phyloP scores from a whole-genome alignment of 257 asterid genomes.

The Nyctanthes arbortristis region DNA sequence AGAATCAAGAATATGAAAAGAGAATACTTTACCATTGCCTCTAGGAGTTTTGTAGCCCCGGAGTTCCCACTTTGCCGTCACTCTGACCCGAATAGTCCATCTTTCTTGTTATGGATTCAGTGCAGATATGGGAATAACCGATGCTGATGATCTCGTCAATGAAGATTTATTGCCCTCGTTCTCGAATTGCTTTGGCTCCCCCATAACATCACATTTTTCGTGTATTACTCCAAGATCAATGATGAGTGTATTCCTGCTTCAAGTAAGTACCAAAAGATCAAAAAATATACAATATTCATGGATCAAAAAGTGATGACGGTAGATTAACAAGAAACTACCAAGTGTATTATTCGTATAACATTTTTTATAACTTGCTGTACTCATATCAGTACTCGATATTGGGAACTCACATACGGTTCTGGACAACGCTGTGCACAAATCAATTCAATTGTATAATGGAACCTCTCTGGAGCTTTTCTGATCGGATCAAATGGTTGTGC shows the following conservation, averaged over 20 bases:
- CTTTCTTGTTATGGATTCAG: slow-evolving; percentile 79
- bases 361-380: too few relatives aligned
- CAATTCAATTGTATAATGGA: slow-evolving; percentile 61
- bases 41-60: slow-evolving; percentile 64
- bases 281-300: background rate
- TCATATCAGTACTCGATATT: too few relatives aligned
- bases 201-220: slow-evolving; percentile 64
- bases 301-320: too few relatives aligned
- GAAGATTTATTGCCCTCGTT: slow-evolving; percentile 42
- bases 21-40: slow-evolving; percentile 91
- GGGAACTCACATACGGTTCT: slow-evolving; percentile 62
- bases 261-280: background rate
- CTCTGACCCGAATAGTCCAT: slow-evolving; percentile 94
- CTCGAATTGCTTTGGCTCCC: slow-evolving; percentile 47
- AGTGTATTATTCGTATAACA: too few relatives aligned
- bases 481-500: slow-evolving; percentile 58
- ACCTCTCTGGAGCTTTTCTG: slow-evolving; percentile 57
- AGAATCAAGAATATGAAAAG: slow-evolving; percentile 88
- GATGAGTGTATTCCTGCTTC: slow-evolving; percentile 79
- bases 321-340: too few relatives aligned
- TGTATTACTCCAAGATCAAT: slow-evolving; percentile 58
- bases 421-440: slow-evolving; percentile 61
- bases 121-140: slow-evolving; percentile 66
- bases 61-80: slow-evolving; percentile 72
- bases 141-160: slow-evolving; percentile 34